A percentile compares a stretch with the other conserved stretches of the same genome.
Evolutionary conservation across 495 filamentous ascomycete genomes (phyloP).

Genomic region (Hyphodiscus hymeniophilus): DNA sequence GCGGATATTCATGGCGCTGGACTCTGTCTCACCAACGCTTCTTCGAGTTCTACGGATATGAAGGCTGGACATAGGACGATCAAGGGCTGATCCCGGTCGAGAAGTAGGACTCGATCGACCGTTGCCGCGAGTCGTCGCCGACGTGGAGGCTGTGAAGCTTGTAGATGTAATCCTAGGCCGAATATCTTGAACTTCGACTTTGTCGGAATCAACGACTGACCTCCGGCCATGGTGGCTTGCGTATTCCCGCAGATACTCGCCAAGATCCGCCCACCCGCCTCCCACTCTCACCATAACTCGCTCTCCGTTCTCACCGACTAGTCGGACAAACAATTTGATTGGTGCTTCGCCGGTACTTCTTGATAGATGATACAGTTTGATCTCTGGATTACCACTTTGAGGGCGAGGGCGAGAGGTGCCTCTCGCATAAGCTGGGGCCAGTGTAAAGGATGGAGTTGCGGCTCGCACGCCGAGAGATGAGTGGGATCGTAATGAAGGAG

Average conservation of each 20-base stretch:
- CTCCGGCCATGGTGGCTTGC: constrained; percentile 76
- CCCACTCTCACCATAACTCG: constrained; percentile 96
- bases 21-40: constrained; percentile 21
- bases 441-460: constrained; percentile 59
- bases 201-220: constrained; percentile 33
- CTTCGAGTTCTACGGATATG: constrained; percentile 41
- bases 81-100: constrained; percentile 22
- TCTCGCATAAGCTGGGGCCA: constrained; percentile 50
- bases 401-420: constrained; percentile 30
- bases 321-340: constrained; percentile 86
- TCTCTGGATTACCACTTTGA: constrained; percentile 49
- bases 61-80: constrained; percentile 33
- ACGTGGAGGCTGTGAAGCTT: constrained; percentile 4
- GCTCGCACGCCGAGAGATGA: constrained; percentile 32
- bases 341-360: constrained; percentile 72
- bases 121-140: constrained; percentile 9
- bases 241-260: constrained; percentile 90
- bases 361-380: constrained; percentile 90
- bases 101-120: constrained; percentile 30
- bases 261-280: constrained; percentile 92
- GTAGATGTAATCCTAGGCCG: constrained; percentile 23
- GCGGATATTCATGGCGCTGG: constrained; percentile 9
- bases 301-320: constrained; percentile 83
- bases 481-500: constrained; percentile 33
- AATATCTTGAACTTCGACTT: constrained; percentile 53